A percentile compares a stretch with the other conserved stretches of the same genome.
Evolutionary conservation across 225 moss, liverwort and hornwort species (phyloP).

Genomic region (Marchantia polymorpha): DNA sequence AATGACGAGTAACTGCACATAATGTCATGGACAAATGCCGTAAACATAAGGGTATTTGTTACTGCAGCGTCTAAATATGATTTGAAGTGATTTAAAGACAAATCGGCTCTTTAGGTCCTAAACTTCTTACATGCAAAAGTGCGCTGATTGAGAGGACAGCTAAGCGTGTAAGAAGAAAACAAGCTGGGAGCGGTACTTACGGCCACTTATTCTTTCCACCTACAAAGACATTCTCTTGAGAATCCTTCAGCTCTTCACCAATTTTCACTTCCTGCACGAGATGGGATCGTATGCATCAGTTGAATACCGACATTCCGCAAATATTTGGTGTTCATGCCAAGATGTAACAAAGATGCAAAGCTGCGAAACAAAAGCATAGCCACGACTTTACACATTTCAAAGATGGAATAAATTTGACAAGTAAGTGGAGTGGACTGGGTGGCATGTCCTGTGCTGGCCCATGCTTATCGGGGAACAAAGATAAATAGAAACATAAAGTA

Average conservation of each 20-base stretch:
- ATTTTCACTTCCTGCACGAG: conserved; percentile 76
- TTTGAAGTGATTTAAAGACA: too few species aligned
- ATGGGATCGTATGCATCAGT: neutral
- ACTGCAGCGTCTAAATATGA: neutral
- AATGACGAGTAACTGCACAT: conserved; percentile 59
- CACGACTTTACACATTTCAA: neutral
- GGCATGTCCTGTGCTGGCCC: neutral
- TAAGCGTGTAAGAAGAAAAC: too few species aligned
- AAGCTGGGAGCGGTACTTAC: conserved; percentile 34
- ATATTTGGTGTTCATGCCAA: neutral
- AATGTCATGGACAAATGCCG: neutral
- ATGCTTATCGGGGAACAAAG: too few species aligned
- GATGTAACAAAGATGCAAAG: neutral
- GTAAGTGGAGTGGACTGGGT: neutral
- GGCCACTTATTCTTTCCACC: conserved; percentile 88
- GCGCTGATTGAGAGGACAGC: too few species aligned
- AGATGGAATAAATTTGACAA: neutral
- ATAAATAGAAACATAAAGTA: neutral
- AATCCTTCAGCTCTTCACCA: conserved; percentile 64
- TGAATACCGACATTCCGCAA: neutral
- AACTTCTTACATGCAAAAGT: neutral
- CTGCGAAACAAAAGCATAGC: neutral
- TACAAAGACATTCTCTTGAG: conserved; percentile 79
- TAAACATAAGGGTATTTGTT: neutral
- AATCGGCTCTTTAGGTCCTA: neutral